Conservation (phyloP, 768 basidiomycete species). For the Leccinum olivaceopallidum region DNA sequence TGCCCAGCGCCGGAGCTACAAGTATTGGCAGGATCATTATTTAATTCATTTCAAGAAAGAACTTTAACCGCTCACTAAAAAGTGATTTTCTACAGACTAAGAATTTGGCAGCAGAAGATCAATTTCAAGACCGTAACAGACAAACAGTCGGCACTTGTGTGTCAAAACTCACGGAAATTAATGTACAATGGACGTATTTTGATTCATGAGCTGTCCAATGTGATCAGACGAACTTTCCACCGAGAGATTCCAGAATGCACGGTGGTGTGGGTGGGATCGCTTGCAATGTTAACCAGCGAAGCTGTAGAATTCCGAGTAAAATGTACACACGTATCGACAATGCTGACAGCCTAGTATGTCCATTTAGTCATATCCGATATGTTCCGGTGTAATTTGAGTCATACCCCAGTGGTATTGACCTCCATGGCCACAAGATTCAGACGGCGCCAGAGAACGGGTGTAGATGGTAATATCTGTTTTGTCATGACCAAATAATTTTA, state of each 20-base stretch:
- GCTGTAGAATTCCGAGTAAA: neutral
- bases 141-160: neutral
- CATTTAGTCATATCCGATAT: neutral
- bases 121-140: neutral
- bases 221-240: neutral
- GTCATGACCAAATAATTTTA: neutral
- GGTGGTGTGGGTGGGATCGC: neutral
- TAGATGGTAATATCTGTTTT: neutral
- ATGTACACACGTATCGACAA: neutral
- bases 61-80: too few species aligned
- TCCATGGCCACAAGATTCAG: neutral
- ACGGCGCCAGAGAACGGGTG: neutral
- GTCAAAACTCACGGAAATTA: neutral
- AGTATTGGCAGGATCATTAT: slow-evolving; percentile 3
- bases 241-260: neutral
- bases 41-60: neutral
- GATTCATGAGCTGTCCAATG: neutral
- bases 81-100: too few species aligned
- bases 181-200: neutral
- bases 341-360: neutral
- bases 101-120: too few species aligned
- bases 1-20: neutral
- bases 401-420: neutral
- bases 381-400: too few species aligned
- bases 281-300: neutral